Evolutionary conservation across 73 alveolate species (phyloP), one percentile per base, ranked within the genome.

Genomic region (Durusdinium trenchii): DNA sequence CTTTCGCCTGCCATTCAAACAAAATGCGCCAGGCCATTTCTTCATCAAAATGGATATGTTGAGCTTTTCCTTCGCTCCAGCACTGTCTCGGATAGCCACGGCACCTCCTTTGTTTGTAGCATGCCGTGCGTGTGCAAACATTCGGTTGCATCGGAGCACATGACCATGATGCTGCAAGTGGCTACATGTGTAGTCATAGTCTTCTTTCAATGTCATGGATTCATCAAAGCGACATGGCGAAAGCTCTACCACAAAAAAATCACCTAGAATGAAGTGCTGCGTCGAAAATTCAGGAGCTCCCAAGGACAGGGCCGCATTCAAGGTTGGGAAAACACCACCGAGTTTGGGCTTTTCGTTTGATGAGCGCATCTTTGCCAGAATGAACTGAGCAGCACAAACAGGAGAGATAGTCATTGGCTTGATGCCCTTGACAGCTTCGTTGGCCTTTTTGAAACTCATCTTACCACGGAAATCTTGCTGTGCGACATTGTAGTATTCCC

Each of bases 321-420:
- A 23, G 73, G n/a, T 60, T 60, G 73, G 18, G 73, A 60, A 60
- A 60, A 0, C 85, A 7, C 87, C 87, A 18, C 87, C 87, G 10
- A 78, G 87, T 43, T 78, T 78, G 43, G 87, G 87, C 62, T 78
- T 1, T 12, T 78, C 87, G 0, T 57, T 57, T 26, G 87, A 1
- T 18, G 78, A 54, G 52, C 95, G 30, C 95, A 85, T 85, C 95
- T 52, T 85, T 10, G 95, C 95, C n/a, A 54, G 60, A 43, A 85
- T 85, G 81, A 52, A 85, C 36, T 62, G 81, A 23, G 95, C 95
- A 2, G 95, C 95, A 23, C 60, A 6, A 40, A 85, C 57, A 5
- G 95, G 95, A 30, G 78, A 28, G 43, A 85, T 28, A 7, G 36
- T 3, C 35, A 14, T 38, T 54, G 60, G 67, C 45, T 60, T 35